Conservation (phyloP, 2,329 filamentous ascomycete genomes). For the Diaporthe sp. region DNA sequence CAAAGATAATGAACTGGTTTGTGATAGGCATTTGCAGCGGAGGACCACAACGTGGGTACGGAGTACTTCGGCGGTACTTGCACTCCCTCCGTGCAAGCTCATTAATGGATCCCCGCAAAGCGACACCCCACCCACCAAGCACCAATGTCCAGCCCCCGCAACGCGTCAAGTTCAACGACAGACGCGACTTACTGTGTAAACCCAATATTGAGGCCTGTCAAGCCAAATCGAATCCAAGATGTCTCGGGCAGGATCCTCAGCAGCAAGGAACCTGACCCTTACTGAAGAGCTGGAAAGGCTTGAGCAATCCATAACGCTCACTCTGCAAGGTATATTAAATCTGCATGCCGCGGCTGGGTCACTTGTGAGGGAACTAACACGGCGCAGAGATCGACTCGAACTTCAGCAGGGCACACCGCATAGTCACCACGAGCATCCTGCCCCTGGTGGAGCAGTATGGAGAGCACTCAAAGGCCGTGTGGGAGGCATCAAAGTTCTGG, state of each 20-base stretch:
- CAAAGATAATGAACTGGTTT: not conserved
- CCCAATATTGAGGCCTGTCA: not conserved
- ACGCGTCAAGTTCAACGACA: conserved; percentile 24
- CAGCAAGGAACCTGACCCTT: conserved; percentile 73
- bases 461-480: conserved; percentile 91
- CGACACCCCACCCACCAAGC: conserved; percentile 1
- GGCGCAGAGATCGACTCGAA: conserved; percentile 93
- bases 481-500: conserved; percentile 99
- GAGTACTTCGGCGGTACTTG: conserved; percentile 3
- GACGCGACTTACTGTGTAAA: conserved; percentile 32
- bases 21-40: not conserved
- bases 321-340: conserved; percentile 78
- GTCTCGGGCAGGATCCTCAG: conserved; percentile 59
- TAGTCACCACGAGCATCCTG: conserved; percentile 92
- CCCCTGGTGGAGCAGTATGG: conserved; percentile 96
- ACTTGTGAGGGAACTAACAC: not conserved
- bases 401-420: conserved; percentile 95
- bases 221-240: conserved; percentile 45
- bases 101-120: not conserved
- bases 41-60: not conserved
- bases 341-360: not conserved
- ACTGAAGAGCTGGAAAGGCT: conserved; percentile 96
- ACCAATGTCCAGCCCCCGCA: conserved; percentile 31
- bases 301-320: conserved; percentile 96
- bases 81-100: not conserved